Percentiles rank a stretch among this genome's conserved stretches.
phyloP scores from a whole-genome alignment of 768 basidiomycete genomes.

The Boletus rufocinnamomeus region DNA sequence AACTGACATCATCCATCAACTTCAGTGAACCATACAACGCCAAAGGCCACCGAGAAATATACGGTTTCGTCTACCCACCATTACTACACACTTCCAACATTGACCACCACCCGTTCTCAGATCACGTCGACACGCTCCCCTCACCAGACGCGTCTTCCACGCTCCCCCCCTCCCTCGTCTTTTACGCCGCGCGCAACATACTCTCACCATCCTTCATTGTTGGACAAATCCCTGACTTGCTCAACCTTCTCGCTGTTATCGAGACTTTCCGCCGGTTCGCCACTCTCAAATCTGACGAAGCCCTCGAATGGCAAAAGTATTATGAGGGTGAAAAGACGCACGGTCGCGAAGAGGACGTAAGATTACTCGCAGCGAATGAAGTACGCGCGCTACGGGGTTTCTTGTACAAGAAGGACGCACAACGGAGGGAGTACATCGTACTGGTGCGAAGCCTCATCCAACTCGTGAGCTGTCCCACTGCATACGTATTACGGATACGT shows the following conservation, averaged over 20 bases:
- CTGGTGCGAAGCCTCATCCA: constrained; percentile 24
- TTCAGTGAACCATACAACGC: constrained; percentile 18
- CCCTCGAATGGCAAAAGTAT: constrained; percentile 30
- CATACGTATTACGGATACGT: not conserved
- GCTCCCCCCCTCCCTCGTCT: constrained; percentile 21
- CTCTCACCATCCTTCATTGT: constrained; percentile 31
- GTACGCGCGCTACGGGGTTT: constrained; percentile 11
- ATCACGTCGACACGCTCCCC: constrained; percentile 5
- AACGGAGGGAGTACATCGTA: constrained; percentile 27
- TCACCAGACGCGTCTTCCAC: not conserved
- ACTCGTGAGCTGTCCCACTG: constrained; percentile 16
- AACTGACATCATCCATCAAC: constrained; percentile 18
- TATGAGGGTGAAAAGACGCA: constrained; percentile 14
- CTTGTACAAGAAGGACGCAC: constrained; percentile 11
- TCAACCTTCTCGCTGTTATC: constrained; percentile 26
- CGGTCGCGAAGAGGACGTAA: constrained; percentile 12
- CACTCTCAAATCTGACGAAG: constrained; percentile 17
- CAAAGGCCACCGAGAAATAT: constrained; percentile 17
- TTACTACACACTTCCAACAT: not conserved
- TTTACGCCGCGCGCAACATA: constrained; percentile 34
- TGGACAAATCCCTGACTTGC: constrained; percentile 34
- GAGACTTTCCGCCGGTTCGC: constrained; percentile 28
- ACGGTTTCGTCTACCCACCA: constrained; percentile 12
- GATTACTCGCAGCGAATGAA: constrained; percentile 25
- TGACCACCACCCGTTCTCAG: constrained; percentile 10